These are phyloP conservation scores for Spinacia oleracea DNA, from an alignment of 179 eudicot genomes.

Conservation along the genomic window DNA sequence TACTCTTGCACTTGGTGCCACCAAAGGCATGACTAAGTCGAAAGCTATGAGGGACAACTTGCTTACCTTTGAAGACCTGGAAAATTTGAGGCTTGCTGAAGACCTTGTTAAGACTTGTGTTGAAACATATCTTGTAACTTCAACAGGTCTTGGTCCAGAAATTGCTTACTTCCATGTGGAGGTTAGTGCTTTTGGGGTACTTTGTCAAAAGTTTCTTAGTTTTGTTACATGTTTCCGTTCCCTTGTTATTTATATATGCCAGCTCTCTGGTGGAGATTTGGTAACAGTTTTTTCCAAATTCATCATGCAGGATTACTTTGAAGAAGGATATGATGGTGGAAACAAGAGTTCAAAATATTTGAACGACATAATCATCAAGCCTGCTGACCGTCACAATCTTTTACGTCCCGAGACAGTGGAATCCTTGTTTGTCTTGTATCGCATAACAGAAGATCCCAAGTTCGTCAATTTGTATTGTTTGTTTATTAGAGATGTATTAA, in stretches of 20 bases:
- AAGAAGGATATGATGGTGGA: slow-evolving; percentile 81
- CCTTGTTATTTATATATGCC: not conserved
- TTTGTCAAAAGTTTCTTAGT: not conserved
- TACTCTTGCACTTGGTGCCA: slow-evolving; percentile 95
- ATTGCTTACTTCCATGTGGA: slow-evolving; percentile 79
- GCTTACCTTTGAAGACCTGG: slow-evolving; percentile 69
- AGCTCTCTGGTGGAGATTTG: slow-evolving; percentile 17
- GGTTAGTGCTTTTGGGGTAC: slow-evolving; percentile 43
- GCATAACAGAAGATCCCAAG: slow-evolving; percentile 93
- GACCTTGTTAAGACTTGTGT: slow-evolving; percentile 84
- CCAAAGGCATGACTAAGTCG: slow-evolving; percentile 77
- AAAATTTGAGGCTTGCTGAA: slow-evolving; percentile 89
- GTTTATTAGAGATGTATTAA: not conserved
- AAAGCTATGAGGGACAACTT: slow-evolving; percentile 67
- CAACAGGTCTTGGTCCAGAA: slow-evolving; percentile 95
- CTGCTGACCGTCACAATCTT: slow-evolving; percentile 91
- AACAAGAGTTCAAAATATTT: slow-evolving; percentile 75
- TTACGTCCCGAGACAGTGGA: slow-evolving; percentile 98
- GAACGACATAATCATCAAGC: slow-evolving; percentile 79
- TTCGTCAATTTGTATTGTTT: slow-evolving; percentile 28
- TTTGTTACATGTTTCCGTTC: not conserved
- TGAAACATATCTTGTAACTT: slow-evolving; percentile 86
- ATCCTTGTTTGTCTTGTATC: slow-evolving; percentile 81
- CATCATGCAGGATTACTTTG: slow-evolving; percentile 59
- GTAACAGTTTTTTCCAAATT: slow-evolving; percentile 18